Base-by-base conservation (phyloP, 345 rosid genomes). In the Cardamine chenopodiifolia region DNA sequence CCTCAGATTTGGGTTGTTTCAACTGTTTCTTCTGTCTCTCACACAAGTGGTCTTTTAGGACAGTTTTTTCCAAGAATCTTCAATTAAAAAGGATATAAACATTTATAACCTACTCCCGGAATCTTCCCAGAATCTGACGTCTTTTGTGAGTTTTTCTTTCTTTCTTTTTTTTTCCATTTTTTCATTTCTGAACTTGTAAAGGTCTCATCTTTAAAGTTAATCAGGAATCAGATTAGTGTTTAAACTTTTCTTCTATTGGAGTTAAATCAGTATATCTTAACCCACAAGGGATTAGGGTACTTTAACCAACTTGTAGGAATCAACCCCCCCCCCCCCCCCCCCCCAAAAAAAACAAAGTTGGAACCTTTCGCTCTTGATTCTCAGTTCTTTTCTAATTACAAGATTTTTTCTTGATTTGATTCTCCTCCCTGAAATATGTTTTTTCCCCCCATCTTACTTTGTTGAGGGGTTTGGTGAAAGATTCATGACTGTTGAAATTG, bases 91-190 rank as follows among this genome's bases (percentile, higher is more conserved):
- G 26, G 5, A 55, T 18, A 65, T 37, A 69, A 57, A 69, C 80
- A 76, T 68, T 69, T 62, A 64, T 37, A n/a, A 64, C 72, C 67
- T 58, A 56, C 72, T 71, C 59, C 68, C 74, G 32, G 86, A 78
- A 77, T 87, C 82, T 83, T 79, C 83, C 66, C 22, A 58, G 80
- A 79, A 85, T 82, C 84, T 78, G 55, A 53, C 50, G 22, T 56
- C 25, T 56, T 61, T 39, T 39, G 86, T 80, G 76, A 83, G 87
- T 73, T 64, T 74, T 35, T 45, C 7, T 44, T n/a, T 61, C 47
- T 5, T 40, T 39, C 23, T 61, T 52, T 60, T 25, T 22, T 34
- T 35, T 48, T 62, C 59, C 50, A 39, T 49, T 45, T 45, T 35
- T 37, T 34, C 61, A 42, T 62, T 25, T 76, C 45, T 34, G 6